These are phyloP conservation scores for Colletotrichum scovillei DNA, from an alignment of 2,329 filamentous ascomycete species.

Conservation along the genomic window DNA sequence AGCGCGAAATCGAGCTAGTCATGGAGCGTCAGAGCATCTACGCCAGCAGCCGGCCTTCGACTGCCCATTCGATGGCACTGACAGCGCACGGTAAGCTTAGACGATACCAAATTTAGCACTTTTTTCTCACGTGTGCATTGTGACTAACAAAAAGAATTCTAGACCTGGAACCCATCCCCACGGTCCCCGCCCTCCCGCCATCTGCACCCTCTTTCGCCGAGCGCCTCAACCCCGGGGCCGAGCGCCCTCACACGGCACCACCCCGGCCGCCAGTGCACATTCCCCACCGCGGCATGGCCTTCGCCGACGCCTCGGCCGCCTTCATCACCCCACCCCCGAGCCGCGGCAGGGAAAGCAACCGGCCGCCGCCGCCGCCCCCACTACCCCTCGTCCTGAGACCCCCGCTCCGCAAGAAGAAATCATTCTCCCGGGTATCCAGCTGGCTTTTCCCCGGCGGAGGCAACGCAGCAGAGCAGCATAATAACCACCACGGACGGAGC, in stretches of 20 bases:
- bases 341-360: constrained; percentile 46
- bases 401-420: constrained; percentile 74
- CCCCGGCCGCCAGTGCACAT: constrained; percentile 48
- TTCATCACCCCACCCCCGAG: constrained; percentile 44
- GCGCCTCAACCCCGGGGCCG: constrained; percentile 58
- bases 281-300: constrained; percentile 43
- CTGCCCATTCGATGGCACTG: constrained; percentile 53
- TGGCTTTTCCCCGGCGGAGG: constrained; percentile 64
- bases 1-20: constrained; percentile 69
- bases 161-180: constrained; percentile 64
- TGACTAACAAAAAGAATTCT: constrained; percentile 23
- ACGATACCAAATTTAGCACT: constrained; percentile 16
- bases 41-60: constrained; percentile 62
- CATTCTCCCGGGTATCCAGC: constrained; percentile 70
- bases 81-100: constrained; percentile 29
- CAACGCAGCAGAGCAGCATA: constrained; percentile 43
- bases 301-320: constrained; percentile 45
- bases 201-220: constrained; percentile 68
- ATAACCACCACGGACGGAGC: constrained; percentile 45
- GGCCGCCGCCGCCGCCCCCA: constrained; percentile 60
- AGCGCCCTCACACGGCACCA: constrained; percentile 49
- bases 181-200: constrained; percentile 67
- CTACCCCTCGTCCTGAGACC: constrained; percentile 69
- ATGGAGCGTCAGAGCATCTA: constrained; percentile 72
- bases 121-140: not conserved